A percentile compares a stretch with the other conserved stretches of the same genome.
Conservation (phyloP, 768 basidiomycete species). For the Tulasnella sp. region DNA sequence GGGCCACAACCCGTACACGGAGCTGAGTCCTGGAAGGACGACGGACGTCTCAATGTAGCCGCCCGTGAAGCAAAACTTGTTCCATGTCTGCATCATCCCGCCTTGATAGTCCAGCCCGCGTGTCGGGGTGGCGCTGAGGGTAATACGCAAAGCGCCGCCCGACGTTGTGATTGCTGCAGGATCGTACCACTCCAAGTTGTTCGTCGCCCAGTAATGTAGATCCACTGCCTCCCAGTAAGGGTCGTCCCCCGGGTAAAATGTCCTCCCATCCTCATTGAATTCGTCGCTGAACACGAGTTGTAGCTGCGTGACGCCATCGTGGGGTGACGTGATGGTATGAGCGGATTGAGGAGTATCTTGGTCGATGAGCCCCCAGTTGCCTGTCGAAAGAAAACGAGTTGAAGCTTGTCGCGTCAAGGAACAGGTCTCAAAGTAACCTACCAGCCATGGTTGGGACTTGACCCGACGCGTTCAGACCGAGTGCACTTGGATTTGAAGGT, state of each 20-base stretch:
- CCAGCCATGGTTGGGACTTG: background rate
- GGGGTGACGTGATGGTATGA: conserved; percentile 5
- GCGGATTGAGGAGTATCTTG: conserved; percentile 18
- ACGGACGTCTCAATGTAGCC: conserved; percentile 22
- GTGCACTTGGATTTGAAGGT: too few relatives aligned
- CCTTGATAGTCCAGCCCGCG: conserved; percentile 20
- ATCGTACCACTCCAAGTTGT: conserved; percentile 23
- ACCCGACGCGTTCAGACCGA: conserved; percentile 7
- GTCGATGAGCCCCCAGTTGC: conserved; percentile 22
- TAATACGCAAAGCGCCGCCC: conserved; percentile 19
- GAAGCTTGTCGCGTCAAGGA: too few relatives aligned
- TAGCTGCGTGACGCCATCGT: conserved; percentile 15
- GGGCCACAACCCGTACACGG: conserved; percentile 23
- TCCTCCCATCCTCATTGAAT: conserved; percentile 31
- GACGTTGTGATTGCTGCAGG: conserved; percentile 20
- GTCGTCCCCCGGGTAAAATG: conserved; percentile 29
- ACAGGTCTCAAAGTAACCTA: too few relatives aligned
- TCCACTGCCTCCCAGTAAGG: conserved; percentile 39
- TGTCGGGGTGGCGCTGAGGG: conserved; percentile 13
- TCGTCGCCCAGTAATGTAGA: conserved; percentile 31
- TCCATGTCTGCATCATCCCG: conserved; percentile 23
- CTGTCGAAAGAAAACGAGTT: conserved; percentile 13
- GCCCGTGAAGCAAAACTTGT: conserved; percentile 26
- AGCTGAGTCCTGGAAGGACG: conserved; percentile 21
- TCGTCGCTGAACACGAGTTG: conserved; percentile 31